phyloP scores from a whole-genome alignment of 306 rosid species.

The Amphicarpaea edgeworthii region DNA sequence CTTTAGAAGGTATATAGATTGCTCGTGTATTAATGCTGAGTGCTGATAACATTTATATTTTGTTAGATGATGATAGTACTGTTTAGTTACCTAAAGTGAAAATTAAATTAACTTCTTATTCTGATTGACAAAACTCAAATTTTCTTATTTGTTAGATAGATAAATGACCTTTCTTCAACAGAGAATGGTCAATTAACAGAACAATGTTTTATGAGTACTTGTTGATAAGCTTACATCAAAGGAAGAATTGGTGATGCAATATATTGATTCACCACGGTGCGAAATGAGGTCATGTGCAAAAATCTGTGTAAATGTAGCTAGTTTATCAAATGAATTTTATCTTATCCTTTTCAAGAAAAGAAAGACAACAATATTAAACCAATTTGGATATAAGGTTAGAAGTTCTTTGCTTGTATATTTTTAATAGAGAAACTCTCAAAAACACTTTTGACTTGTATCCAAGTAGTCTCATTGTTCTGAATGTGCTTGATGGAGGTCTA shows the following conservation, averaged over 20 bases:
- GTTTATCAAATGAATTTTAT: not conserved
- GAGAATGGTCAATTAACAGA: not conserved
- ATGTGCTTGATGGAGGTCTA: not conserved
- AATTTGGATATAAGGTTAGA: no score
- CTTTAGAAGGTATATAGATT: constrained; percentile 21
- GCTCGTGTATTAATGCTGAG: not conserved
- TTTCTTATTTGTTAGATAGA: not conserved
- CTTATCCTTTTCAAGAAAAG: no score
- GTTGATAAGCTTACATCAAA: not conserved
- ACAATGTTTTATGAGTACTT: not conserved
- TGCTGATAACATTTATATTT: not conserved
- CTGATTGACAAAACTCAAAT: no score
- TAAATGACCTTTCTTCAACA: not conserved
- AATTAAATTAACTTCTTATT: no score
- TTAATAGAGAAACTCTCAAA: no score
- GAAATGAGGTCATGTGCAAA: not conserved
- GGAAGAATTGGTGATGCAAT: not conserved
- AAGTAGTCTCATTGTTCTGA: no score
- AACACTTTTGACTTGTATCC: no score
- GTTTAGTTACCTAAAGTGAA: not conserved
- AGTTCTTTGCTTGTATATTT: no score
- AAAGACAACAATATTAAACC: no score
- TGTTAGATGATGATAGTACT: not conserved
- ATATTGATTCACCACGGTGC: no score
- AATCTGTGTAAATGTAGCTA: not conserved